phyloP scores from a whole-genome alignment of 2,329 filamentous ascomycete genomes.

The Ophiosphaerella narmari region DNA sequence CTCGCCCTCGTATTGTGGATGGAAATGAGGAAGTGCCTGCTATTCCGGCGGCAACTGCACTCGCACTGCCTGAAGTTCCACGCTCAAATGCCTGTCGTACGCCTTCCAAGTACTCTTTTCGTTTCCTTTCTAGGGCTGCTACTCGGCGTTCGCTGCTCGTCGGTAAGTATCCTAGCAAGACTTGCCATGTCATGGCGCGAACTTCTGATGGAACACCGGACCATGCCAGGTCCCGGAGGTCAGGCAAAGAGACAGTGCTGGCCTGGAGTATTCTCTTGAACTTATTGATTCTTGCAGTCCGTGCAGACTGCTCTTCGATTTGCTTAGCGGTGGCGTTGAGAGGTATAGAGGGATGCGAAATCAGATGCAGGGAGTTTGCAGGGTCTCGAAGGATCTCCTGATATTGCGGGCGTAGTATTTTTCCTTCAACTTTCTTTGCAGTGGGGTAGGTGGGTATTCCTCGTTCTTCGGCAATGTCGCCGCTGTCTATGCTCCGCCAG shows the following conservation, averaged over 20 bases:
- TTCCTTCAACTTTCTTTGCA: conserved; percentile 87
- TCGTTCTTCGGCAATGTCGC: conserved; percentile 91
- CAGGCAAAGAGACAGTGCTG: conserved; percentile 82
- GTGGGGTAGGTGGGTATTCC: conserved; percentile 82
- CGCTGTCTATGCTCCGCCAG: conserved; percentile 75
- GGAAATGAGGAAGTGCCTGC: conserved; percentile 49
- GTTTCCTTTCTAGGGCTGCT: conserved; percentile 86
- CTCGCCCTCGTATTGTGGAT: conserved; percentile 61
- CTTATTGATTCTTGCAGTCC: conserved; percentile 94
- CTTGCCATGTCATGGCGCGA: conserved; percentile 98
- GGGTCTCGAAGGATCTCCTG: conserved; percentile 89
- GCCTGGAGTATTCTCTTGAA: conserved; percentile 96
- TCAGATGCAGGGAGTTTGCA: conserved; percentile 92
- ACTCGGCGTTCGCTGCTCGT: conserved; percentile 95
- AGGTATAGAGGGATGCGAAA: conserved; percentile 79
- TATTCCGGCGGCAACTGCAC: conserved; percentile 57
- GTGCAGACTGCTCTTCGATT: conserved; percentile 80
- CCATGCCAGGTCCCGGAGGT: conserved; percentile 87
- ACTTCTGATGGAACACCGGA: conserved; percentile 94
- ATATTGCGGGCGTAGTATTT: conserved; percentile 95
- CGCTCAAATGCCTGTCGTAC: conserved; percentile 71
- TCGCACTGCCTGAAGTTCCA: conserved; percentile 49
- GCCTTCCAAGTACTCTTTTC: conserved; percentile 94
- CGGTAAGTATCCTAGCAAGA: conserved; percentile 91
- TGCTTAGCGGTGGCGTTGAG: conserved; percentile 79